Evolutionary conservation across 2,329 filamentous ascomycete species (phyloP).

Genomic region (Trichoderma sp.): DNA sequence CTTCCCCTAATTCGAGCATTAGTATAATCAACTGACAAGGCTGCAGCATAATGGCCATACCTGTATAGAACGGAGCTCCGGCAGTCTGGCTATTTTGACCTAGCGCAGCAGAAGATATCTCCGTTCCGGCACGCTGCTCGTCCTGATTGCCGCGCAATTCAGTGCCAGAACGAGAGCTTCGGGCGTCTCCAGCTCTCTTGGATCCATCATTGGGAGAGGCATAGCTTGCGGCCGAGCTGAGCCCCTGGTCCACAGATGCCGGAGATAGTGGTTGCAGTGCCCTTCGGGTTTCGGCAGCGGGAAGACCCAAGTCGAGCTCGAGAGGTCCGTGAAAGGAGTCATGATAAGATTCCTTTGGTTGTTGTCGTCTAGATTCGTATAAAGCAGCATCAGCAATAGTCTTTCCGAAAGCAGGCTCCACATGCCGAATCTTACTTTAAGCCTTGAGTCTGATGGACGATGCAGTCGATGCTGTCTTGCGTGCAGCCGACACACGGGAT

Average conservation of each 20-base stretch:
- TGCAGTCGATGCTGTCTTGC: not conserved
- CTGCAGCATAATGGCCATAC: not conserved
- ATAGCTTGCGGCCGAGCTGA: not conserved
- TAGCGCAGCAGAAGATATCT: slow-evolving; percentile 7
- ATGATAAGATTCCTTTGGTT: not conserved
- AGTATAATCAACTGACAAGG: not conserved
- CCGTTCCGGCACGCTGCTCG: not conserved
- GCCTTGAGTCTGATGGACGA: not conserved
- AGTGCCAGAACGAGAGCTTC: not conserved
- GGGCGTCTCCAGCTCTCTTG: not conserved
- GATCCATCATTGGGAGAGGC: not conserved
- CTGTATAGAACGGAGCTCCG: slow-evolving; percentile 5
- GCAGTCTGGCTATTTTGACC: not conserved
- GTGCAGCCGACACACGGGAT: slow-evolving; percentile 13
- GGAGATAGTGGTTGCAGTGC: not conserved
- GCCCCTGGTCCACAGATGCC: slow-evolving; percentile 5
- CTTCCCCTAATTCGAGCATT: not conserved
- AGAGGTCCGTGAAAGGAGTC: not conserved
- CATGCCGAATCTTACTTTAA: slow-evolving; percentile 4
- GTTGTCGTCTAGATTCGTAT: not conserved
- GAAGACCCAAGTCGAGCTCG: not conserved
- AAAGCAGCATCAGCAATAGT: not conserved
- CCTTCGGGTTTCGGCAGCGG: not conserved
- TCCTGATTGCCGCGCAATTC: slow-evolving; percentile 2
- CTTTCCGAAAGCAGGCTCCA: slow-evolving; percentile 3